Evolutionary conservation across 2,329 filamentous ascomycete genomes (phyloP).

Genomic region (Colletotrichum nymphaeae): DNA sequence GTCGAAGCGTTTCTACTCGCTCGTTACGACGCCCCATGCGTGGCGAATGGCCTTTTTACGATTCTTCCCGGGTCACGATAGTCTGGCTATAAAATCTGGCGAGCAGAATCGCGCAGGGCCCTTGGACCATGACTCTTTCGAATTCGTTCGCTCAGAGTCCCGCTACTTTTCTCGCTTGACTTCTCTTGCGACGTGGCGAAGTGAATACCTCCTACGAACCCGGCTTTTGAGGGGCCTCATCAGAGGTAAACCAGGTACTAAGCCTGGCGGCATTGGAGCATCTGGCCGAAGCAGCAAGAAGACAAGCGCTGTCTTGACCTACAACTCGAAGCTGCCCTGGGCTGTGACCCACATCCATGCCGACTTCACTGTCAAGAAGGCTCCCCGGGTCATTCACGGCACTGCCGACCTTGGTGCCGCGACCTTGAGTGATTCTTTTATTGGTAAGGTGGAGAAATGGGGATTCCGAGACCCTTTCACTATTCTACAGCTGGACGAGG

Average conservation of each 20-base stretch:
- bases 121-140: conserved; percentile 59
- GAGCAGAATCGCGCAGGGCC: conserved; percentile 49
- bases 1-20: conserved; percentile 84
- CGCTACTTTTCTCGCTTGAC: conserved; percentile 87
- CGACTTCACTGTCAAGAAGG: conserved; percentile 76
- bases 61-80: conserved; percentile 84
- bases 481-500: conserved; percentile 82
- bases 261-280: conserved; percentile 61
- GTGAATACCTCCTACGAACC: conserved; percentile 92
- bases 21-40: conserved; percentile 91
- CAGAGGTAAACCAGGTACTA: conserved; percentile 80
- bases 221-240: conserved; percentile 83
- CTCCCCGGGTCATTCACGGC: conserved; percentile 85
- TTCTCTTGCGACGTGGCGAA: conserved; percentile 90
- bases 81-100: conserved; percentile 52
- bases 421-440: conserved; percentile 84
- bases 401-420: conserved; percentile 81
- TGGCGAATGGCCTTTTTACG: conserved; percentile 94
- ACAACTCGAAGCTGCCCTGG: conserved; percentile 85
- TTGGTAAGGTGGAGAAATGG: conserved; percentile 83
- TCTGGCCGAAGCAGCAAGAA: conserved; percentile 69
- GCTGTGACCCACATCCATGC: conserved; percentile 85
- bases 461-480: conserved; percentile 80
- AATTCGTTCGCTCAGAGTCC: conserved; percentile 74
- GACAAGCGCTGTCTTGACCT: conserved; percentile 81